Conservation (phyloP, 768 basidiomycete genomes). For the Kockovaella imperatae region DNA sequence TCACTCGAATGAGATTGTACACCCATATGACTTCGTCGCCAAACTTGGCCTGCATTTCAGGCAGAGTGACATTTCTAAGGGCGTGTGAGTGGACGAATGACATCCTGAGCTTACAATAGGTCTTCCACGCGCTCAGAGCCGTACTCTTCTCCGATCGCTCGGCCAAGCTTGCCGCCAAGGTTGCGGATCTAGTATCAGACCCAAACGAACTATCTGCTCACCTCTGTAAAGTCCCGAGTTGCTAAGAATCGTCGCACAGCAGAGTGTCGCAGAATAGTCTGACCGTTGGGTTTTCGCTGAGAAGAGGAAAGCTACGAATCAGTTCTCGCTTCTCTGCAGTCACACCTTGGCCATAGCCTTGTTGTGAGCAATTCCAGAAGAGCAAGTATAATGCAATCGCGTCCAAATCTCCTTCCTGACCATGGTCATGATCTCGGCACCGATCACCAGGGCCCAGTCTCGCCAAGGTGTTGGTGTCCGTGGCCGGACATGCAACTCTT, state of each 20-base stretch:
- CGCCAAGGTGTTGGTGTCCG: too few relatives aligned
- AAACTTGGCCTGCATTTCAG: not conserved
- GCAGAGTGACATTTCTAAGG: not conserved
- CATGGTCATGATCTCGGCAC: slow-evolving; percentile 70
- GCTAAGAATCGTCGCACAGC: slow-evolving; percentile 75
- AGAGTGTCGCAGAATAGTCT: slow-evolving; percentile 75
- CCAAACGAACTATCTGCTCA: not conserved
- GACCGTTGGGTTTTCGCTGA: slow-evolving; percentile 73
- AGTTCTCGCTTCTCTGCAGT: too few relatives aligned
- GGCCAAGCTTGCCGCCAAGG: slow-evolving; percentile 87
- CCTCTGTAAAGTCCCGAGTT: slow-evolving; percentile 73
- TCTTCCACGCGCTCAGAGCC: slow-evolving; percentile 83
- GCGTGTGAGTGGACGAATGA: not conserved
- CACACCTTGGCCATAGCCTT: slow-evolving; percentile 93
- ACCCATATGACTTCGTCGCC: not conserved
- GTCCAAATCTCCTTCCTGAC: slow-evolving; percentile 60
- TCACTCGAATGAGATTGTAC: not conserved
- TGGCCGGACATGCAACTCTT: too few relatives aligned
- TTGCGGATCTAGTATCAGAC: slow-evolving; percentile 48
- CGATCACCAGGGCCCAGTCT: slow-evolving; percentile 80
- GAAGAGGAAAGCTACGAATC: slow-evolving; percentile 50
- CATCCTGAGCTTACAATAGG: slow-evolving; percentile 60
- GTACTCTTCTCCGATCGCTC: slow-evolving; percentile 74
- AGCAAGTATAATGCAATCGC: slow-evolving; percentile 82
- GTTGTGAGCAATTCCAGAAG: slow-evolving; percentile 82